These are phyloP conservation scores for Pythium apleroticum DNA, from an alignment of 352 stramenopile genomes.

Conservation along the genomic window DNA sequence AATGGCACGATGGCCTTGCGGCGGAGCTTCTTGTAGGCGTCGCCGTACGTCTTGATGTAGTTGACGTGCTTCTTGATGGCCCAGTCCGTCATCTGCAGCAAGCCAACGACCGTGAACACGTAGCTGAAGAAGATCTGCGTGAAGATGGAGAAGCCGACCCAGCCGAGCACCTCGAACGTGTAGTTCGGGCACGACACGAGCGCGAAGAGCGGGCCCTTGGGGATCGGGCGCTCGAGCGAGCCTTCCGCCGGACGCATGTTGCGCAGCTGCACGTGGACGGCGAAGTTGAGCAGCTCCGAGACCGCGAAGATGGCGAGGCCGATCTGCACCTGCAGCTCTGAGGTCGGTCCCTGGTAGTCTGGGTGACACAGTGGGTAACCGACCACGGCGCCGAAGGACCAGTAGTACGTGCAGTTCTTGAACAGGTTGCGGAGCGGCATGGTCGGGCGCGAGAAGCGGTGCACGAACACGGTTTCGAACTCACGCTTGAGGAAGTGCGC, in stretches of 20 bases:
- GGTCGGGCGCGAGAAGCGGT: constrained; percentile 85
- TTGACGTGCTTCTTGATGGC: constrained; percentile 86
- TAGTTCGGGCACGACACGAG: constrained; percentile 91
- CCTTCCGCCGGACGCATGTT: constrained; percentile 76
- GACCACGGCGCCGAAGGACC: constrained; percentile 77
- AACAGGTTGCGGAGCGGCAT: constrained; percentile 90
- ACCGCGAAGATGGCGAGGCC: constrained; percentile 64
- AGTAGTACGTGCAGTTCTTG: constrained; percentile 92
- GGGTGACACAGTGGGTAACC: constrained; percentile 85
- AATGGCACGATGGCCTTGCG: constrained; percentile 87
- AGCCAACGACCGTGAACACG: constrained; percentile 84
- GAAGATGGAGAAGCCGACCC: constrained; percentile 87
- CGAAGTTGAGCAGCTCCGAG: constrained; percentile 83
- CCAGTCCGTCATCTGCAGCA: constrained; percentile 90
- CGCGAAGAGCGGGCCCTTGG: constrained; percentile 73
- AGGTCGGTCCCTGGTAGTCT: constrained; percentile 52
- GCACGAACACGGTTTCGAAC: constrained; percentile 88
- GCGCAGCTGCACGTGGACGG: constrained; percentile 83
- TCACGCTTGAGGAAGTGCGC: constrained; percentile 88
- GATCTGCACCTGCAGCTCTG: constrained; percentile 49
- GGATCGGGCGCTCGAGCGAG: constrained; percentile 68
- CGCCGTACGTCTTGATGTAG: constrained; percentile 86
- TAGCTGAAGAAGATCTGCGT: constrained; percentile 83
- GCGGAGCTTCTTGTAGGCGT: constrained; percentile 87
- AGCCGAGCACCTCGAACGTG: constrained; percentile 88